Base-by-base conservation (phyloP, 1,139 yeast genomes). In the Candida albicans region DNA sequence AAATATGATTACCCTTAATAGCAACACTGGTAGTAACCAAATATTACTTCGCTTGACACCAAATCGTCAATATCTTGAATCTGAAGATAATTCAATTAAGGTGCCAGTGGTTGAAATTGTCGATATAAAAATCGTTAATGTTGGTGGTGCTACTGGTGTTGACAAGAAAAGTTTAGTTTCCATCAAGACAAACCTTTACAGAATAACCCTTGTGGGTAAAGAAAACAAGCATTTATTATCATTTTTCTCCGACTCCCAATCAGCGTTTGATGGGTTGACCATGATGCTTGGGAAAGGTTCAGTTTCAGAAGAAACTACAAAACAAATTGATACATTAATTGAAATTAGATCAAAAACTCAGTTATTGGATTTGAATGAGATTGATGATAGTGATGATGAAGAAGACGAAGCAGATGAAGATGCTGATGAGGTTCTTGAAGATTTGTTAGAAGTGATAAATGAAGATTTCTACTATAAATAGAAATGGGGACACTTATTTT, bases 231-330 rank as follows among this genome's bases (percentile, higher is more conserved):
- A 61, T 18, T 52, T 81, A 12, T 70, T 87, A 46, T 64, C 73
- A 22, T 84, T 87, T 54, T 87, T 77, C 60, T 79, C 87, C 7
- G 93, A 87, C 50, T 84, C 90, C 5, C 77, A 79, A 48, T 89
- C 84, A 41, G 77, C 81, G 95, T 70, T 84, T 37, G 96, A 88
- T 63, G 96, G 96, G 1, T 63, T 88, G 45, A 81, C 80, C 58
- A 71, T 87, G 75, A 68, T 86, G 52, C 67, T 65, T 49, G 72
- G 71, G 2, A 56, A 61, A 52, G 60, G 57, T 6, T 57, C 59
- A 27, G 67, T 83, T 36, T 82, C 91, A 0, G 63, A 62, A 2
- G 87, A 81, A 27, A 81, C 95, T 3, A 73, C 73, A 43, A 67
- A 64, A 39, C 91, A 86, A 56, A 69, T 85, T 39, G 71, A 74